Conservation (phyloP, 768 basidiomycete species). For the Daedaleopsis sinensis region DNA sequence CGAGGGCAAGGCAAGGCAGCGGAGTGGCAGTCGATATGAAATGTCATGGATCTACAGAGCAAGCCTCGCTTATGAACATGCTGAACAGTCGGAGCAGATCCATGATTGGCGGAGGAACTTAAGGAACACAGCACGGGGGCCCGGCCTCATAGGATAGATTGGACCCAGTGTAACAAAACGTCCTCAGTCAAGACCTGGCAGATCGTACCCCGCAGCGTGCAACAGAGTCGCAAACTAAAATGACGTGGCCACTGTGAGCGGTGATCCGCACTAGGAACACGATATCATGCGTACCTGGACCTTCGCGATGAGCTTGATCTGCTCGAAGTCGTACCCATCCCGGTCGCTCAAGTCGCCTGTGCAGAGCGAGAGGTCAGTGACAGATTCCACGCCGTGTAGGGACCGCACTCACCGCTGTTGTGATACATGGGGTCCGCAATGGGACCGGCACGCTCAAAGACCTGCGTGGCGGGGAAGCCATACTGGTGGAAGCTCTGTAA, state of each 20-base stretch:
- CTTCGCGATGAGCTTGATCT: slow-evolving; percentile 83
- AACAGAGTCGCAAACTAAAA: slow-evolving; percentile 68
- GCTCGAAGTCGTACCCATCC: slow-evolving; percentile 80
- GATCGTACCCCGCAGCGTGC: slow-evolving; percentile 66
- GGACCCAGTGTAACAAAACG: background rate
- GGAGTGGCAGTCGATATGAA: too few species aligned
- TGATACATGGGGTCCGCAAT: slow-evolving; percentile 71
- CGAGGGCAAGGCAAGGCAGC: too few species aligned
- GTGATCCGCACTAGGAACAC: background rate
- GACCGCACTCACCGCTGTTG: slow-evolving; percentile 60
- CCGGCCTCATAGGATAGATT: background rate
- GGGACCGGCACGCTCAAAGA: slow-evolving; percentile 58
- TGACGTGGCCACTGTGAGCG: background rate
- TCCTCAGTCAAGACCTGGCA: slow-evolving; percentile 19
- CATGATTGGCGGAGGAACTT: background rate
- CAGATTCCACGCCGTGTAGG: background rate
- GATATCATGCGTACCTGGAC: slow-evolving; percentile 61
- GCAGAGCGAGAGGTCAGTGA: background rate
- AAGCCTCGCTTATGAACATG: too few species aligned
- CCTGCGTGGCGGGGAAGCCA: slow-evolving; percentile 84
- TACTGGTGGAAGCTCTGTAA: slow-evolving; percentile 74
- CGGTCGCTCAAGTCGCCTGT: slow-evolving; percentile 79
- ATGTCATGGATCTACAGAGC: too few species aligned
- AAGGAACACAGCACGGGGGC: background rate
- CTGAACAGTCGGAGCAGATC: too few species aligned